Percentiles rank a stretch among this genome's conserved stretches.
Evolutionary conservation across 2,329 filamentous ascomycete species (phyloP).

Genomic region (Bipolaris zeicola): DNA sequence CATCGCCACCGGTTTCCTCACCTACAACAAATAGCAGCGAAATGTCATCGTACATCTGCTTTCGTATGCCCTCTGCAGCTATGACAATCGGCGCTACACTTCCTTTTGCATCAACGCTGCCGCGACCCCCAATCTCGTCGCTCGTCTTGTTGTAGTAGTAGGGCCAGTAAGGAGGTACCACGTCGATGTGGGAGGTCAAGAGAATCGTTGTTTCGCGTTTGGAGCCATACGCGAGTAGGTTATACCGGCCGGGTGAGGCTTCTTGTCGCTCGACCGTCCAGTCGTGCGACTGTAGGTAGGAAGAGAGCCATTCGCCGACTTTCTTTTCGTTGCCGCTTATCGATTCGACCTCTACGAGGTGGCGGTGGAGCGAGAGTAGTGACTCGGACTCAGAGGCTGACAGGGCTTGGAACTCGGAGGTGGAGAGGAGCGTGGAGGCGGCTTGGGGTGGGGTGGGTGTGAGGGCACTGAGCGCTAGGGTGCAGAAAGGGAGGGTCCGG

Average conservation of each 20-base stretch:
- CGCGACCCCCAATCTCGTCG: slow-evolving; percentile 69
- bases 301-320: slow-evolving; percentile 70
- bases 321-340: slow-evolving; percentile 70
- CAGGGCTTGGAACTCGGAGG: slow-evolving; percentile 53
- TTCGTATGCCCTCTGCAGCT: slow-evolving; percentile 63
- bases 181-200: slow-evolving; percentile 84
- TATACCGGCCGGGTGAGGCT: slow-evolving; percentile 64
- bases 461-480: slow-evolving; percentile 17
- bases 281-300: slow-evolving; percentile 65
- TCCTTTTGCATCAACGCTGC: slow-evolving; percentile 67
- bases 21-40: slow-evolving; percentile 72
- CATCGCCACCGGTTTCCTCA: slow-evolving; percentile 80
- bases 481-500: slow-evolving; percentile 19
- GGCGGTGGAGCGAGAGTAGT: slow-evolving; percentile 74
- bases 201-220: slow-evolving; percentile 63
- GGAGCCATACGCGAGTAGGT: slow-evolving; percentile 71
- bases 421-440: slow-evolving; percentile 24
- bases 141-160: slow-evolving; percentile 62
- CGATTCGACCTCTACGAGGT: slow-evolving; percentile 75
- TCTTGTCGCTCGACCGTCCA: slow-evolving; percentile 68
- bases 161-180: slow-evolving; percentile 69
- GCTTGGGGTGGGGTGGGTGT: slow-evolving; percentile 6
- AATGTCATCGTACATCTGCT: slow-evolving; percentile 52
- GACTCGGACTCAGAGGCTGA: slow-evolving; percentile 37
- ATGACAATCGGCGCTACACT: slow-evolving; percentile 73